Base-by-base conservation (phyloP, 177 flowering plant species). In the Telopea speciosissima region DNA sequence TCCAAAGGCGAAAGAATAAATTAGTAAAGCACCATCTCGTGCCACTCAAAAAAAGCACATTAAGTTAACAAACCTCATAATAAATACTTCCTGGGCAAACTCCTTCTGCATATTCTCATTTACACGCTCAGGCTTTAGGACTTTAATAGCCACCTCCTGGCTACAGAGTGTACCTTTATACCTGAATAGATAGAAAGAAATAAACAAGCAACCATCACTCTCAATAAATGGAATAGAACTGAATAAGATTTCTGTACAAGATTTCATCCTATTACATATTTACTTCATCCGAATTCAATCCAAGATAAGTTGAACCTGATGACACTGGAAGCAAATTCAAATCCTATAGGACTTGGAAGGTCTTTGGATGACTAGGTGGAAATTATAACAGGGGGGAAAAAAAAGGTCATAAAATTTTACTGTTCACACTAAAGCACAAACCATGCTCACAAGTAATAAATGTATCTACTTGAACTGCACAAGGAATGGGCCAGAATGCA, bases 111-210 rank as follows among this genome's bases (percentile, higher is more conserved):
- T 84, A 74, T 93, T 96, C 59, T 79, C 76, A 79, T 82, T 87
- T 65, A 93, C 80, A 31, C 88, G 86, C 77, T 93, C 99, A 62
- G 92, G 83, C 72, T 91, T 96, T 11, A 96, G 90, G 56, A 91
- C 80, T 82, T 96, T 96, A 74, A 96, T 87, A 45, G 99, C 99
- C 62, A 96, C 98, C 77, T 96, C 99, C 78, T 96, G 99, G 83
- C 98, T 90, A 70, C 87, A 83, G 73, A 90, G 93, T 40, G 86
- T 87, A 59, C 98, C 99, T 80, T 78, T 86, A 68, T 90, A 95
- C 76, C 99, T 95, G 82, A 65, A 82, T 67, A 7, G 23, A n/a
- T 58, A n/a, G 54, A 13, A 13, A 49, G 54, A 49, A 10, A 49
- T 64, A 63, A 8, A 31, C 58, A 24, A 45, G 54, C 17, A 54